Percentiles rank a stretch among this genome's conserved stretches.
phyloP scores from a whole-genome alignment of 768 basidiomycete genomes.

The Roridomyces roridus region DNA sequence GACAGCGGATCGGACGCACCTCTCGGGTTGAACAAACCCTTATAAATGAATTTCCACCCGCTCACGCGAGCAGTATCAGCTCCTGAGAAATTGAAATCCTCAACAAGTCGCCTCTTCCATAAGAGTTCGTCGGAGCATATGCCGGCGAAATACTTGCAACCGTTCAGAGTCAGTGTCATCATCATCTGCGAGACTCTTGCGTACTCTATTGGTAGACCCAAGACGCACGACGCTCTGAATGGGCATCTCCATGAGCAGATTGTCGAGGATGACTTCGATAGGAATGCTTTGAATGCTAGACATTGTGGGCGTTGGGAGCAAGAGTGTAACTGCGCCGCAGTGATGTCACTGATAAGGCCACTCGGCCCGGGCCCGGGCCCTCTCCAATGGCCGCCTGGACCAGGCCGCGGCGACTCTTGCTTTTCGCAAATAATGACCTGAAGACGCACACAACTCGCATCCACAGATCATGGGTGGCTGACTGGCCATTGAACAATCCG shows the following conservation, averaged over 20 bases:
- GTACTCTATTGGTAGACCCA: slow-evolving; percentile 62
- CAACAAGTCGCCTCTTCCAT: too few species aligned
- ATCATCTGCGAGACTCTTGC: not conserved
- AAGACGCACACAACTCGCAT: too few species aligned
- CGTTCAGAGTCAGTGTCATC: not conserved
- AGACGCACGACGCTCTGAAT: slow-evolving; percentile 64
- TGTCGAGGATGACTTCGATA: slow-evolving; percentile 79
- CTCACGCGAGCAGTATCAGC: slow-evolving; percentile 72
- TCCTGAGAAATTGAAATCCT: slow-evolving; percentile 85
- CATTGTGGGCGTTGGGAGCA: slow-evolving; percentile 42
- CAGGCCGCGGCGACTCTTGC: too few species aligned
- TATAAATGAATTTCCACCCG: slow-evolving; percentile 85
- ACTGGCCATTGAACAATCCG: too few species aligned
- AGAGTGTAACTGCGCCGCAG: too few species aligned
- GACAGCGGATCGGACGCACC: slow-evolving; percentile 46
- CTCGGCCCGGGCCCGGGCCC: too few species aligned
- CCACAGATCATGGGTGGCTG: too few species aligned
- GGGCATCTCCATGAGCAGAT: slow-evolving; percentile 64
- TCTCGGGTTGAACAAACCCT: slow-evolving; percentile 69
- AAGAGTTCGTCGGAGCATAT: slow-evolving; percentile 75
- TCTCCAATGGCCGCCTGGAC: too few species aligned
- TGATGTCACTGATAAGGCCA: too few species aligned
- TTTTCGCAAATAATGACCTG: too few species aligned
- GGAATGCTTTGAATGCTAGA: slow-evolving; percentile 70
- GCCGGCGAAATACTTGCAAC: slow-evolving; percentile 52